Evolutionary conservation across 192 early-diverging fungal species (phyloP).

Genomic region (Coemansia sp.): DNA sequence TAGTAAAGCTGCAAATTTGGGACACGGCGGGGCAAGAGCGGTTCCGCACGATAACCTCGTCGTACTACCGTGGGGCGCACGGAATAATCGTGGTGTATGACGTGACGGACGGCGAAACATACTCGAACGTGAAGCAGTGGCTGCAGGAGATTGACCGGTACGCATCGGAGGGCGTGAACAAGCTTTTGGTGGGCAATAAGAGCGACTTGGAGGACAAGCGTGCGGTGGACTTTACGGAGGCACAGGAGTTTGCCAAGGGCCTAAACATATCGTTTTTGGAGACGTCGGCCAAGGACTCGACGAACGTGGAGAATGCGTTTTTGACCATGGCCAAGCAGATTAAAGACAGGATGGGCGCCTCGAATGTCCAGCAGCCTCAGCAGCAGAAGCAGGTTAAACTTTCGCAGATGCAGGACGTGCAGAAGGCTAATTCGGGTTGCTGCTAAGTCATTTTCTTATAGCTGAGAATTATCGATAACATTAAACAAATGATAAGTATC

Average conservation of each 20-base stretch:
- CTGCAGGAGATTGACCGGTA: slow-evolving; percentile 98
- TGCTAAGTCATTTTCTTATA: slow-evolving; percentile 31
- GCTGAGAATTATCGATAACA: slow-evolving; percentile 16
- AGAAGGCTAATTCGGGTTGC: slow-evolving; percentile 42
- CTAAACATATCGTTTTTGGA: slow-evolving; percentile 93
- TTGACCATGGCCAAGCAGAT: slow-evolving; percentile 99
- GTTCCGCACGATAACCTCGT: slow-evolving; percentile 98
- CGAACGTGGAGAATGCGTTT: slow-evolving; percentile 98
- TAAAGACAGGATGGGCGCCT: slow-evolving; percentile 77
- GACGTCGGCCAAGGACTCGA: slow-evolving; percentile 95
- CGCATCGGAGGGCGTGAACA: slow-evolving; percentile 96
- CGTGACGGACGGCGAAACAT: slow-evolving; percentile 94
- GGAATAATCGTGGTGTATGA: slow-evolving; percentile 99
- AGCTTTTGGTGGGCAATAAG: slow-evolving; percentile 98
- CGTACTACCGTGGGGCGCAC: slow-evolving; percentile 97
- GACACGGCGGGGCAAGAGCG: slow-evolving; percentile 98
- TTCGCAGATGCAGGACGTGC: slow-evolving; percentile 43
- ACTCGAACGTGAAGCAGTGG: slow-evolving; percentile 97
- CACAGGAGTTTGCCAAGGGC: slow-evolving; percentile 86
- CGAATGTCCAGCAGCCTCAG: slow-evolving; percentile 44
- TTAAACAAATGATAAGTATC: slow-evolving; percentile 38
- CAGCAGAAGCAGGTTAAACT: slow-evolving; percentile 50
- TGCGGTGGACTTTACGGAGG: slow-evolving; percentile 71
- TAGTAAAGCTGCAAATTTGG: slow-evolving; percentile 98
- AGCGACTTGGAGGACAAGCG: slow-evolving; percentile 92